Conservation (phyloP, 1,284 basidiomycete species). For the Schizophyllum amplum region DNA sequence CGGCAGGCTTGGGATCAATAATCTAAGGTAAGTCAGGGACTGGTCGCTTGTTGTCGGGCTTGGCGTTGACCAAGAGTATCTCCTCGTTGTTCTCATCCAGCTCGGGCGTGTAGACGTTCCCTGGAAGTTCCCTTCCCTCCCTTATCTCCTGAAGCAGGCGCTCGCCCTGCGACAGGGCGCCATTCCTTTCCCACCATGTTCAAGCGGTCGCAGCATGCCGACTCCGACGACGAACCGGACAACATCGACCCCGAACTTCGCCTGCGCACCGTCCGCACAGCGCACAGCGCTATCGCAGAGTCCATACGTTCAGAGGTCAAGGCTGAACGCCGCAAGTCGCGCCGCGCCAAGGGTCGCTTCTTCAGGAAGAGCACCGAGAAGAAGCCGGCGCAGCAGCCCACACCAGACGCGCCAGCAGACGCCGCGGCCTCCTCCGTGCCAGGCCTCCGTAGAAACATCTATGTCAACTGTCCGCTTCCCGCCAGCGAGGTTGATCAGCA, state of each 20-base stretch:
- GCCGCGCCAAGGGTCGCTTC: constrained; percentile 38
- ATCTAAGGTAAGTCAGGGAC: not conserved
- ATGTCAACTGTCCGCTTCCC: constrained; percentile 67
- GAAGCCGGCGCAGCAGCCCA: constrained; percentile 30
- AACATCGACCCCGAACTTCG: constrained; percentile 79
- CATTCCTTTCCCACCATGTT: not conserved
- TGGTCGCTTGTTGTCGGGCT: not conserved
- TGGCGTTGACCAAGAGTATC: not conserved
- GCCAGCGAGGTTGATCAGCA: constrained; percentile 57
- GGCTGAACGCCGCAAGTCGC: constrained; percentile 56
- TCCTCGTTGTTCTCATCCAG: not conserved
- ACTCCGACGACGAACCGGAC: constrained; percentile 39
- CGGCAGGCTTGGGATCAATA: not conserved
- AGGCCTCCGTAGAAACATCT: constrained; percentile 66
- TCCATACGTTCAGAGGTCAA: constrained; percentile 72
- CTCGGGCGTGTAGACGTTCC: not conserved
- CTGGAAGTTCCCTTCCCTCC: not conserved
- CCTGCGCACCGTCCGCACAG: constrained; percentile 82
- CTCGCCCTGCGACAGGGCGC: not conserved
- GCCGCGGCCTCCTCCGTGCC: constrained; percentile 23
- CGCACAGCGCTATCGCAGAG: constrained; percentile 83
- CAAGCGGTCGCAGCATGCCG: not conserved
- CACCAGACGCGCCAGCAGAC: constrained; percentile 14
- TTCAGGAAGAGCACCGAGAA: constrained; percentile 46
- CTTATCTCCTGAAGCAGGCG: not conserved